Evolutionary conservation across 805 yeast genomes (phyloP), one percentile per base, ranked within the genome.

Genomic region (Zygoascus flipseniorum): DNA sequence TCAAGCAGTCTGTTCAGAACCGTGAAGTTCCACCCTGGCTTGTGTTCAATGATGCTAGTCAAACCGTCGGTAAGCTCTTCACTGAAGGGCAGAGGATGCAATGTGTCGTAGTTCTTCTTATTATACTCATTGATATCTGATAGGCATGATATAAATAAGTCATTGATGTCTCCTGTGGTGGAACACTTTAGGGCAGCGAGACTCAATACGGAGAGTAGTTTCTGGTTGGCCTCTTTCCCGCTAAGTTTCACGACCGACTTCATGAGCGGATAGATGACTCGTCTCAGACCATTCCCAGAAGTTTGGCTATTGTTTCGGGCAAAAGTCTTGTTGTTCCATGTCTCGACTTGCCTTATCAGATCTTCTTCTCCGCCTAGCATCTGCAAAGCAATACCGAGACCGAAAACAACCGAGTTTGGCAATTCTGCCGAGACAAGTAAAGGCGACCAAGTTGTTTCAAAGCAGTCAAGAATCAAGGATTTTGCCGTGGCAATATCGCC

Each of bases 391-490:
- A 52, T 47, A 11, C 58, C 56, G 13, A 55, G 31, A 2, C 57
- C 60, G 20, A n/a, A 16, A 20, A 47, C 31, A 2, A 49, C 51
- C 2, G 44, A 18, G 8, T 47, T 13, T 0, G 37, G 39, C 10
- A 58, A 53, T 26, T 43, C 28, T 11, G 50, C 20, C n/a, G 45
- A 44, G 5, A 9, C 23, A n/a, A 58, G 31, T 10, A 47, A 52
- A 11, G 61, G 61, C 2, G 48, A 41, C 65, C 65, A 62, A 37
- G 50, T 52, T 20, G 51, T 26, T 2, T 49, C 54, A 43, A 62
- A 62, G 48, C 60, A 54, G 14, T 51, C 57, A 13, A 49, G 23
- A 23, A 65, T 54, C 43, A 60, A 52, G 10, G 31, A 47, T 20
- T 56, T 41, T 19, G 69, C 64, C 35, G 43, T 56, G 4, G 26